Percentiles rank a stretch among this genome's conserved stretches.
phyloP scores from a whole-genome alignment of 129 eudicot species.

The Pulicaria dysenterica region DNA sequence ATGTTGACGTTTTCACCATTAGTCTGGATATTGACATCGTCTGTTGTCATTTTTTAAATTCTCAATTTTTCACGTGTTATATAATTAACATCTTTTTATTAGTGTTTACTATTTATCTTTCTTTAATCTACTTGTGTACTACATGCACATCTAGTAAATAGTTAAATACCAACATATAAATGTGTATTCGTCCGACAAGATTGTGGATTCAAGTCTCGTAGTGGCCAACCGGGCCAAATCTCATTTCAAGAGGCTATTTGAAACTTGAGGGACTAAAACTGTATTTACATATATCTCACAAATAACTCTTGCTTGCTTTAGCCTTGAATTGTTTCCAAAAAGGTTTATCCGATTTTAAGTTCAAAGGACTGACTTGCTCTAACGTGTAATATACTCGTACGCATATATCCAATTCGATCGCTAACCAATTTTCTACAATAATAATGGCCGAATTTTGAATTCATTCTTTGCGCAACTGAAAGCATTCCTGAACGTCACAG shows the following conservation, averaged over 20 bases:
- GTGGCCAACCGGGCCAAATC: constrained; percentile 5
- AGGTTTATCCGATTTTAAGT: constrained; percentile 18
- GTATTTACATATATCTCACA: not conserved
- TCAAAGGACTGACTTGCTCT: constrained; percentile 21
- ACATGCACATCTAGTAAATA: too few species aligned
- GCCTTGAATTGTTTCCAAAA: not conserved
- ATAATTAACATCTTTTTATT: too few species aligned
- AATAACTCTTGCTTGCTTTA: constrained; percentile 9
- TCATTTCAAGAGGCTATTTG: not conserved
- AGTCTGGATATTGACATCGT: too few species aligned
- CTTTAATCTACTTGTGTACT: too few species aligned
- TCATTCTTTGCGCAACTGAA: constrained; percentile 1
- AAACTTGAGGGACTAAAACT: constrained; percentile 30
- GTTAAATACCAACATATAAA: not conserved
- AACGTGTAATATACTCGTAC: constrained; percentile 41
- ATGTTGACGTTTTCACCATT: too few species aligned
- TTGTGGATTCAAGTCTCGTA: too few species aligned
- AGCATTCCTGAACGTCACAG: not conserved
- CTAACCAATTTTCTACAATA: not conserved
- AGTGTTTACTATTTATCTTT: too few species aligned
- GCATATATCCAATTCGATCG: constrained; percentile 24
- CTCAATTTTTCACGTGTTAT: too few species aligned
- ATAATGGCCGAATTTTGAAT: not conserved
- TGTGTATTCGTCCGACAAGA: too few species aligned
- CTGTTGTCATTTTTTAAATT: too few species aligned